Percentiles rank a stretch among this genome's conserved stretches.
Evolutionary conservation across 257 asterid genomes (phyloP).

Genomic region (Nyctanthes arbortristis): DNA sequence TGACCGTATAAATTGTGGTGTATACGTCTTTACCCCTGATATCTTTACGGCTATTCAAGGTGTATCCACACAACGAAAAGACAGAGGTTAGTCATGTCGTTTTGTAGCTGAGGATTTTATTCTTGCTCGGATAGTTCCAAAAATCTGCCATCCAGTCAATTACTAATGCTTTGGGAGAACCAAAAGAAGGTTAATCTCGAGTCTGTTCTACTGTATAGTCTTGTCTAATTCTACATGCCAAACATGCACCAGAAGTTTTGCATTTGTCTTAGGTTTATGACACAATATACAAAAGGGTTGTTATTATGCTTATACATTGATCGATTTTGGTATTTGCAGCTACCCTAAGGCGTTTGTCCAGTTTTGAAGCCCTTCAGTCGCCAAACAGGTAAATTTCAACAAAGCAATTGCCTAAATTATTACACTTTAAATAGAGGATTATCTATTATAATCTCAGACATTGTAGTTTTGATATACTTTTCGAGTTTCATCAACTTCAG

Average conservation of each 20-base stretch:
- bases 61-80: conserved; percentile 74
- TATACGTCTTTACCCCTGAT: conserved; percentile 75
- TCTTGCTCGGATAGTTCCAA: not conserved
- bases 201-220: not conserved
- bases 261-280: not conserved
- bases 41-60: conserved; percentile 76
- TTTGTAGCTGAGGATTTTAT: not conserved
- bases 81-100: conserved; percentile 57
- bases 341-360: conserved; percentile 73
- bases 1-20: conserved; percentile 89
- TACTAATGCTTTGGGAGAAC: not conserved
- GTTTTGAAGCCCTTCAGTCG: conserved; percentile 88
- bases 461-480: not conserved
- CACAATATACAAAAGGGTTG: not conserved
- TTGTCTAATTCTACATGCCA: not conserved
- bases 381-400: conserved; percentile 48
- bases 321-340: conserved; percentile 47
- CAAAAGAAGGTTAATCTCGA: not conserved
- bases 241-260: not conserved
- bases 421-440: not conserved
- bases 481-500: not conserved
- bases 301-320: not conserved
- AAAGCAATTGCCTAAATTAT: not conserved
- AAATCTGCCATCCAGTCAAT: not conserved
- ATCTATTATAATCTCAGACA: not conserved